Percentiles rank a stretch among this genome's conserved stretches.
Conservation (phyloP, 805 yeast species). For the Suhomyces pyralidae region DNA sequence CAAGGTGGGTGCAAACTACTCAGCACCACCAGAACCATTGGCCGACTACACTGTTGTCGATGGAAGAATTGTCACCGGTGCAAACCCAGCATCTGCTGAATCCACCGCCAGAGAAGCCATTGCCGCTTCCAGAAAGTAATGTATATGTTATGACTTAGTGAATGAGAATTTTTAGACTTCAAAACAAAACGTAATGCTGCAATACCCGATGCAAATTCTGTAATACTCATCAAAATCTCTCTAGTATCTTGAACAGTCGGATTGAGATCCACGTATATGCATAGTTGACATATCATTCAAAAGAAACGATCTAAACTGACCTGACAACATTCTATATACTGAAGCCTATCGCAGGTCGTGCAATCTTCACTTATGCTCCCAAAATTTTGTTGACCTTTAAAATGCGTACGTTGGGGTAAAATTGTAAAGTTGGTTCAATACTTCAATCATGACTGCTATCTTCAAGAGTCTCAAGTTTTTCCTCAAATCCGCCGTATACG, state of each 20-base stretch:
- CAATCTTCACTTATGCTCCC: background rate
- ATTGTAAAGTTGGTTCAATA: background rate
- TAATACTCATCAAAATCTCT: background rate
- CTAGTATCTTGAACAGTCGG: too few relatives aligned
- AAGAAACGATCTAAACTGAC: background rate
- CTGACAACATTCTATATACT: background rate
- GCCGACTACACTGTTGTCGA: constrained; percentile 51
- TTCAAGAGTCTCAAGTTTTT: constrained; percentile 43
- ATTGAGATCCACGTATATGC: too few relatives aligned
- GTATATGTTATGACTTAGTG: background rate
- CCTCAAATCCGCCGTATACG: constrained; percentile 53
- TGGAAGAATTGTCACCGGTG: constrained; percentile 62
- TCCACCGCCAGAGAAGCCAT: constrained; percentile 46
- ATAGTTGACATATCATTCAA: background rate
- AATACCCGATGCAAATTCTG: background rate
- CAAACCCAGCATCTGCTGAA: constrained; percentile 57
- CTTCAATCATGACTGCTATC: background rate
- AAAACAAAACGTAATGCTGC: background rate
- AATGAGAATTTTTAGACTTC: background rate
- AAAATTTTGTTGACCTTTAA: background rate
- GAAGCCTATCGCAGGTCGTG: background rate
- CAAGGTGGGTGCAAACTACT: constrained; percentile 14
- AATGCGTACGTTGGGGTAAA: background rate
- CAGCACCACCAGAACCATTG: constrained; percentile 34
- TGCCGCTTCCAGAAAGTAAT: constrained; percentile 6